Evolutionary conservation across 805 yeast species (phyloP), one percentile per base, ranked within the genome.

Genomic region (Metschnikowia matae): DNA sequence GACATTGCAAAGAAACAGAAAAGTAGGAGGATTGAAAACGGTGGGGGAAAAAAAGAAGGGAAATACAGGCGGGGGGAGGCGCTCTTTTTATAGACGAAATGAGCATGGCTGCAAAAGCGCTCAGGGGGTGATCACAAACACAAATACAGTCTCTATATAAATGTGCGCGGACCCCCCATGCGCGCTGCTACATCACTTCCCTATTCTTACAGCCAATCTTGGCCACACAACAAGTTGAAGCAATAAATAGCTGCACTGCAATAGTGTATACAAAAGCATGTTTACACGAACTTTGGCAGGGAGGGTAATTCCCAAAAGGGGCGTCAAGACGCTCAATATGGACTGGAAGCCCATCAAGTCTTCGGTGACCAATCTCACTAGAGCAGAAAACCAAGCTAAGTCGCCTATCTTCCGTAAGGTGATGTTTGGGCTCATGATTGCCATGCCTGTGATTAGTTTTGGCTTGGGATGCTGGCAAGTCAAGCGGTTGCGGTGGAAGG

Each of bases 391-490:
- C 48, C 73, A 70, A 50, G 48, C 69, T 49, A 68, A 64, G 54
- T 68, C 58, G 53, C 73, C 71, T 48, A 58, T 62, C 60, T 63
- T 64, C 58, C 73, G 70, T 50, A 68, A 66, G 56, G 59, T 69
- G 48, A 59, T 81, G 17, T 58, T 81, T 40, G 77, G 83, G 29
- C 60, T 78, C 61, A 59, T 73, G 82, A 50, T 70, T 54, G 80
- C 92, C 18, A 92, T 95, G 85, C 99, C 99, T 0, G 75, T 90
- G 1, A 77, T 90, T 2, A 82, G 96, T 10, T 87, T 92, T 64
- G 84, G 83, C 43, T 71, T 94, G 40, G 99, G 98, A 1, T 80
- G 90, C 49, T 94, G 99, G 99, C 99, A 94, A 70, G 82, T 88
- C 42, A 74, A 81, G 59, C 76, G 99, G 56, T 70, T 94, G 45